These are phyloP conservation scores for Sugiyamaella castrensis DNA, from an alignment of 1,139 yeast species.

Conservation along the genomic window DNA sequence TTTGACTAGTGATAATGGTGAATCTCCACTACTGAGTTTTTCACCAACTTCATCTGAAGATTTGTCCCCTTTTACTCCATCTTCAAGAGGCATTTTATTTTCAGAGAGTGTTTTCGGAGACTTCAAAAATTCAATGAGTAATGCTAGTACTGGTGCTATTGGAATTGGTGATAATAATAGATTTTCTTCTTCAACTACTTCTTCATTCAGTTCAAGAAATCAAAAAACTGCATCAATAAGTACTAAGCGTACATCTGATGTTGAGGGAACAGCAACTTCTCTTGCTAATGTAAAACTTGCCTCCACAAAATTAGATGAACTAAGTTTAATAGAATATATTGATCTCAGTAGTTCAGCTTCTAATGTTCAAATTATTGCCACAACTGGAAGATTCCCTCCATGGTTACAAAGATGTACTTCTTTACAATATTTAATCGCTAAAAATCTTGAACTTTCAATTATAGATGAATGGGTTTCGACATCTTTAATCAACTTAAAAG, in stretches of 20 bases:
- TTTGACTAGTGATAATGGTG: no score
- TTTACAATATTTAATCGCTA: slow-evolving; percentile 30
- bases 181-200: not conserved
- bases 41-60: no score
- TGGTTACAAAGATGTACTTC: slow-evolving; percentile 31
- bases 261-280: not conserved
- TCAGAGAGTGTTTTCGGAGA: no score
- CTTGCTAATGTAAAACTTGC: not conserved
- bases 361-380: slow-evolving; percentile 22
- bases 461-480: slow-evolving; percentile 35
- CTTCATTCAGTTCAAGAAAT: not conserved
- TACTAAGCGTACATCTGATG: not conserved
- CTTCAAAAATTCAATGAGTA: no score
- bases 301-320: slow-evolving; percentile 2
- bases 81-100: no score
- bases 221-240: not conserved
- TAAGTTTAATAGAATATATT: slow-evolving; percentile 18
- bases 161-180: no score
- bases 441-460: slow-evolving; percentile 27
- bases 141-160: no score
- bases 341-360: slow-evolving; percentile 27
- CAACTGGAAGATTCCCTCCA: slow-evolving; percentile 33
- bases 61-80: no score
- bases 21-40: no score
- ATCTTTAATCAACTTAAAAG: slow-evolving; percentile 26